Evolutionary conservation across 2,329 filamentous ascomycete species (phyloP).

Genomic region (Ceratocystis diversiconidia): DNA sequence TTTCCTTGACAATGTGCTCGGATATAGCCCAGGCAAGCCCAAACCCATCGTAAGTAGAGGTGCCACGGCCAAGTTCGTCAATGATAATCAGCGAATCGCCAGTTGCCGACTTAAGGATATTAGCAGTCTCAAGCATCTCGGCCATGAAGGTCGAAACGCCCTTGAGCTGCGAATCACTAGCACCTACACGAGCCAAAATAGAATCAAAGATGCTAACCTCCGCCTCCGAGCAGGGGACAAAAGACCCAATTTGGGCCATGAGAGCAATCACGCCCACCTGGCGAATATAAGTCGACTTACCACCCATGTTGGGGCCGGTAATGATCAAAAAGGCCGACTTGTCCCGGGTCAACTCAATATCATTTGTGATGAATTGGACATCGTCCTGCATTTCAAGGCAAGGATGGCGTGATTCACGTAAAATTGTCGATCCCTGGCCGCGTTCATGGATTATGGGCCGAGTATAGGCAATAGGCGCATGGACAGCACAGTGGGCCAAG

Average conservation of each 20-base stretch:
- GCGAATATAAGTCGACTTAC: constrained; percentile 95
- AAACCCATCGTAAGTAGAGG: constrained; percentile 95
- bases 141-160: constrained; percentile 99
- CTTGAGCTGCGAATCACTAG: constrained; percentile 91
- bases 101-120: constrained; percentile 94
- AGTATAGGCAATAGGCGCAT: constrained; percentile 83
- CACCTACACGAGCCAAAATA: constrained; percentile 88
- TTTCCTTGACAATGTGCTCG: constrained; percentile 91
- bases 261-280: constrained; percentile 93
- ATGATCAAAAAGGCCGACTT: constrained; percentile 88
- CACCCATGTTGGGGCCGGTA: constrained; percentile 97
- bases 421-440: constrained; percentile 71
- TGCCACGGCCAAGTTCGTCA: constrained; percentile 90
- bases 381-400: constrained; percentile 99
- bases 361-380: constrained; percentile 96
- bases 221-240: constrained; percentile 80
- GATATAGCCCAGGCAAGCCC: constrained; percentile 98
- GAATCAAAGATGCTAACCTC: constrained; percentile 94
- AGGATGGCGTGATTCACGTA: constrained; percentile 89
- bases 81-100: constrained; percentile 95
- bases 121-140: constrained; percentile 97
- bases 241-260: constrained; percentile 94
- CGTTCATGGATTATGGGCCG: constrained; percentile 81
- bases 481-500: constrained; percentile 82
- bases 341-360: constrained; percentile 66